phyloP scores from a whole-genome alignment of 164 flowering plant species.

The Hamamelis virginiana region DNA sequence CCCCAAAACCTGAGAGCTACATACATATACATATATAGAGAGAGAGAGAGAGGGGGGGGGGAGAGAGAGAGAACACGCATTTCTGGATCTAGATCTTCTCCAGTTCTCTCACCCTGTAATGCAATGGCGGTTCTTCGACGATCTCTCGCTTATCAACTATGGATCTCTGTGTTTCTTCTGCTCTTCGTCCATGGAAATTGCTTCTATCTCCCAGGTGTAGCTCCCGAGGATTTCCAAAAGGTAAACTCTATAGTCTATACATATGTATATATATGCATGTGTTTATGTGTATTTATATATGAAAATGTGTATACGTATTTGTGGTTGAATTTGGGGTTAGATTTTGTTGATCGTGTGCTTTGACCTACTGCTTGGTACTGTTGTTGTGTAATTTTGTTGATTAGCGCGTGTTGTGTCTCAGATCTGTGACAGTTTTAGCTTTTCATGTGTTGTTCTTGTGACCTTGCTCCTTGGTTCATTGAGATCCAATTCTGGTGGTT shows the following conservation, averaged over 20 bases:
- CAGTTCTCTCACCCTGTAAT: no score
- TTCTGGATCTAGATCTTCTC: conserved; percentile 9
- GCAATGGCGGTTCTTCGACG: conserved; percentile 24
- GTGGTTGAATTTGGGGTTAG: conserved; percentile 2
- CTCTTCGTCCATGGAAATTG: conserved; percentile 27
- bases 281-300: neutral
- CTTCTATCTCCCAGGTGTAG: conserved; percentile 66
- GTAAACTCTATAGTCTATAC: conserved; percentile 13
- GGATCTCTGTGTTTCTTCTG: conserved; percentile 31
- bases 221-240: conserved; percentile 50
- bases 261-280: neutral
- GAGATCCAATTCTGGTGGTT: neutral
- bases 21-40: no score
- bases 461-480: neutral
- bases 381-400: neutral
- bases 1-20: no score
- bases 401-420: neutral
- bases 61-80: neutral
- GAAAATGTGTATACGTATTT: no score
- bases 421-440: neutral
- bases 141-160: conserved; percentile 8
- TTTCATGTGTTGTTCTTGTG: neutral
- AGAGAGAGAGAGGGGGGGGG: neutral
- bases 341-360: neutral
- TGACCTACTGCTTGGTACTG: neutral